phyloP scores from a whole-genome alignment of 2,329 filamentous ascomycete species.

The Aspergillus uvarum region DNA sequence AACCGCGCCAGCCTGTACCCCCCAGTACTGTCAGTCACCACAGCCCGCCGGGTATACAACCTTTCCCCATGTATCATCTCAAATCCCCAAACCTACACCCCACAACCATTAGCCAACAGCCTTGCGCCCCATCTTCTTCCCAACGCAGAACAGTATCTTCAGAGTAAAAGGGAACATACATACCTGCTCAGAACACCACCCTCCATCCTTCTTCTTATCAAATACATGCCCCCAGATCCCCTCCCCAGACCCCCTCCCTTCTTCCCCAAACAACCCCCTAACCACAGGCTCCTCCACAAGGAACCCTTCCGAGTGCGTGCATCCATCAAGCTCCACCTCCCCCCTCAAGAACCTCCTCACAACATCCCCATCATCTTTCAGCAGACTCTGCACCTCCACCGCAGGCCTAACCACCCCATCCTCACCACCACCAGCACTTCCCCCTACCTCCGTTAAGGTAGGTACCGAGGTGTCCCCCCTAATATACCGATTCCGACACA shows the following conservation, averaged over 20 bases:
- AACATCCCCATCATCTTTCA: neutral
- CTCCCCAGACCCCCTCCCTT: neutral
- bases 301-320: neutral
- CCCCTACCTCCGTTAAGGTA: too few relatives aligned
- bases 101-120: neutral
- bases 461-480: neutral
- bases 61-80: neutral
- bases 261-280: neutral
- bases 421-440: too few relatives aligned
- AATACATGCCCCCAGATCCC: neutral
- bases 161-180: neutral
- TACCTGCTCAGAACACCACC: neutral
- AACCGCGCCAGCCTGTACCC: neutral
- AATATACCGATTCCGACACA: neutral
- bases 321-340: neutral
- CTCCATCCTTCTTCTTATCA: neutral
- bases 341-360: neutral
- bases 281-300: neutral
- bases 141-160: neutral
- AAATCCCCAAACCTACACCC: neutral
- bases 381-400: neutral
- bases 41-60: neutral
- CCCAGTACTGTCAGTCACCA: neutral
- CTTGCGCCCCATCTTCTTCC: neutral
- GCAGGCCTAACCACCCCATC: neutral